Percentiles rank a stretch among this genome's conserved stretches.
phyloP scores from a whole-genome alignment of 257 asterid species.

The Verbena officinalis region DNA sequence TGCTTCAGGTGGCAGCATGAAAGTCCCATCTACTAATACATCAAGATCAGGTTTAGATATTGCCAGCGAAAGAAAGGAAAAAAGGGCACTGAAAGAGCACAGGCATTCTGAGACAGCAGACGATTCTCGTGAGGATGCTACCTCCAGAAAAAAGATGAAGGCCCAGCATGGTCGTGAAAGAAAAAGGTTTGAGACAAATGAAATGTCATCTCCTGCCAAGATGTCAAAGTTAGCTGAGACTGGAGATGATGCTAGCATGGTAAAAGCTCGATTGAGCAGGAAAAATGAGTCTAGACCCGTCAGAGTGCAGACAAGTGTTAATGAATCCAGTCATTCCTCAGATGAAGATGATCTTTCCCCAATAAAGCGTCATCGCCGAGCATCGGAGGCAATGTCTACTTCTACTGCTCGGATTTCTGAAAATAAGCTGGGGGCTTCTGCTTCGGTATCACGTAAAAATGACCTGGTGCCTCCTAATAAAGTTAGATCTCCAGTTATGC shows the following conservation, averaged over 20 bases:
- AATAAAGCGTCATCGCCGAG: conserved; percentile 65
- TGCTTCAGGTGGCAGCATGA: conserved; percentile 34
- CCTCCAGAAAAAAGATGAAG: conserved; percentile 46
- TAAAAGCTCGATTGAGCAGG: conserved; percentile 40
- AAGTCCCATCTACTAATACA: conserved; percentile 42
- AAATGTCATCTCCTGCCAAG: conserved; percentile 45
- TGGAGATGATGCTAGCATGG: conserved; percentile 48
- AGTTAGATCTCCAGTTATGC: conserved; percentile 37
- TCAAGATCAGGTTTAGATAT: conserved; percentile 37
- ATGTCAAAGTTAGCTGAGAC: conserved; percentile 42
- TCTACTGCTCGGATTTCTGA: conserved; percentile 41
- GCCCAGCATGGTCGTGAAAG: conserved; percentile 50
- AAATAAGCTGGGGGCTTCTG: conserved; percentile 38
- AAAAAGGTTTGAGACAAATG: conserved; percentile 35
- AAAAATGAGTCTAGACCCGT: conserved; percentile 37
- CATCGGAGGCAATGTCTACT: conserved; percentile 39
- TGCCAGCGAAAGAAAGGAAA: conserved; percentile 43
- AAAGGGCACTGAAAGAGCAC: conserved; percentile 42
- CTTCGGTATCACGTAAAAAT: conserved; percentile 37
- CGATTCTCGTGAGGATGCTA: conserved; percentile 33
- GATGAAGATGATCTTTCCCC: conserved; percentile 80
- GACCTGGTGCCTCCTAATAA: conserved; percentile 40
- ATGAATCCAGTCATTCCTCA: conserved; percentile 44
- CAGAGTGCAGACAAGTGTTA: conserved; percentile 35
- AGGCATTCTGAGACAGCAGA: conserved; percentile 37